Evolutionary conservation across 805 yeast species (phyloP).

Genomic region (Starmerella potacharoeniae): DNA sequence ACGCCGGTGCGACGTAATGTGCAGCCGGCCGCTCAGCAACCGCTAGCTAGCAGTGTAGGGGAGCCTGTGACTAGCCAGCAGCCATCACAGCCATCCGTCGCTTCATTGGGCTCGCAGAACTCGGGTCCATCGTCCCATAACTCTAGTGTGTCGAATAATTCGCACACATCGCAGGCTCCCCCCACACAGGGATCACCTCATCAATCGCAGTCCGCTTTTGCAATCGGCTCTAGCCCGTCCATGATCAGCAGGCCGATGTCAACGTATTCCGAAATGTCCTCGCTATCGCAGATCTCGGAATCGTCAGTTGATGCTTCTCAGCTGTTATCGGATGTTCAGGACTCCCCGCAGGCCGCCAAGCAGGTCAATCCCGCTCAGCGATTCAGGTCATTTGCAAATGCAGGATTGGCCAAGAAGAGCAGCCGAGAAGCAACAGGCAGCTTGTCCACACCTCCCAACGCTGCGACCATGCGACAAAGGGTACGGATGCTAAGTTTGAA

Average conservation of each 20-base stretch:
- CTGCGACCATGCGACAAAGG: conserved; percentile 10
- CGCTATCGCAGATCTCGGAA: conserved; percentile 21
- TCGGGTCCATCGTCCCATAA: not conserved
- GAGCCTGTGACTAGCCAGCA: not conserved
- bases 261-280: conserved; percentile 20
- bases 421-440: conserved; percentile 3
- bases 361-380: not conserved
- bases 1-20: conserved; percentile 1
- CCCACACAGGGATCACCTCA: not conserved
- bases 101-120: conserved; percentile 1
- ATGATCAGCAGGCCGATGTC: conserved; percentile 18
- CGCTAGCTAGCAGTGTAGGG: not conserved
- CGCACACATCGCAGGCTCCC: not conserved
- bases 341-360: not conserved
- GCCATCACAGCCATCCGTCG: not conserved
- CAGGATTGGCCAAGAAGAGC: conserved; percentile 1
- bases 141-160: not conserved
- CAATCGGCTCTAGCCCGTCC: not conserved
- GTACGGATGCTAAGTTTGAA: conserved; percentile 9
- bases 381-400: conserved; percentile 3
- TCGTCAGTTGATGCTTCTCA: conserved; percentile 18
- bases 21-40: not conserved
- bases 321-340: conserved; percentile 8
- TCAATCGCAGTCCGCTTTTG: not conserved
- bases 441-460: conserved; percentile 10